Evolutionary conservation across 2,329 filamentous ascomycete genomes (phyloP).

Genomic region (Cyanodermella asteris): DNA sequence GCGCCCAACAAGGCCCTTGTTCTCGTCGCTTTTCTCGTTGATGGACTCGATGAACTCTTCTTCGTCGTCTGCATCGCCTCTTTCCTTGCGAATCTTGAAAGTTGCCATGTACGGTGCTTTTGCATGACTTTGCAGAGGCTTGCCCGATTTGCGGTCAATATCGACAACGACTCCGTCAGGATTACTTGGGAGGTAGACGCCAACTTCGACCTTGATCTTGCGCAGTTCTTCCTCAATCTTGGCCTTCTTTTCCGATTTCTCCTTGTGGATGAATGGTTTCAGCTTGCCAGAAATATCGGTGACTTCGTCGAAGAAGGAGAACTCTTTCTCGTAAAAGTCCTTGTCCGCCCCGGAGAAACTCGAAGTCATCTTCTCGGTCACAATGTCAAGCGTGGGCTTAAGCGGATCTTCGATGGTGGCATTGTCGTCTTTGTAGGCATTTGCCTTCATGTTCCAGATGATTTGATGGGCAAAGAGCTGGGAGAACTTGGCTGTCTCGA

Average conservation of each 20-base stretch:
- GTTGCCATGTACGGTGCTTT: constrained; percentile 99
- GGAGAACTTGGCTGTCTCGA: constrained; percentile 94
- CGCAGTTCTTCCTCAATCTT: constrained; percentile 98
- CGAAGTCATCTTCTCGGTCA: constrained; percentile 62
- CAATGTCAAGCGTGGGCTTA: constrained; percentile 80
- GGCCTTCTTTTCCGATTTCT: constrained; percentile 92
- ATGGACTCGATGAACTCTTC: constrained; percentile 23
- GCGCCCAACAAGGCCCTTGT: constrained; percentile 9
- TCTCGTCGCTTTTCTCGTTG: constrained; percentile 12
- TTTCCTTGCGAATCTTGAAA: constrained; percentile 80
- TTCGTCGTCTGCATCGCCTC: constrained; percentile 28
- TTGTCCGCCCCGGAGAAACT: constrained; percentile 63
- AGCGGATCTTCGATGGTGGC: constrained; percentile 64
- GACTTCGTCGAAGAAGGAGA: constrained; percentile 94
- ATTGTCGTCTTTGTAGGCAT: constrained; percentile 93
- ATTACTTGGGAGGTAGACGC: constrained; percentile 91
- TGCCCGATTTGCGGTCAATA: constrained; percentile 93
- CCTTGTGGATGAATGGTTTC: constrained; percentile 73
- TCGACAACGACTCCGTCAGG: constrained; percentile 93
- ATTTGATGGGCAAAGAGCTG: constrained; percentile 97
- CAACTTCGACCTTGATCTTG: constrained; percentile 91
- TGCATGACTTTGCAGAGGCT: constrained; percentile 89
- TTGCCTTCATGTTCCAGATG: constrained; percentile 99
- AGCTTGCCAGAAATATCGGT: constrained; percentile 90
- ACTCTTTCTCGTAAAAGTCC: constrained; percentile 82